Base-by-base conservation (phyloP, 164 flowering plant genomes). In the Malania oleifera region DNA sequence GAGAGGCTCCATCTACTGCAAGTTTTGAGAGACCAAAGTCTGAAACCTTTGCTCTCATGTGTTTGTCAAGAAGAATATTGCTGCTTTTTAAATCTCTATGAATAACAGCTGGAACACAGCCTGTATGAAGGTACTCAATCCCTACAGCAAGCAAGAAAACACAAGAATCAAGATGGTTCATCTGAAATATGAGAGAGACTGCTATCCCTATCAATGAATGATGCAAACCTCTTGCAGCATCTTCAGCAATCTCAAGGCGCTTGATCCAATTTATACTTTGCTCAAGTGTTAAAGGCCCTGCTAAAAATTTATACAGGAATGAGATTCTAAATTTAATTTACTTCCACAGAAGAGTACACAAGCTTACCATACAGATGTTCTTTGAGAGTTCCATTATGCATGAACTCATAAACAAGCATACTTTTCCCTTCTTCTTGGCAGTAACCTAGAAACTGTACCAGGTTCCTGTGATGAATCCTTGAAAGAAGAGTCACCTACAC, bases 171-270 rank as follows among this genome's bases (percentile, higher is more conserved):
- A 41, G 37, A 47, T 15, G 24, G 34, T 55, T 25, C 22, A 28
- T 35, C 37, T 23, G 44, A 18, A 29, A 37, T 24, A 46, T n/a
- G 17, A 4, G 29, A 35, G 24, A 43, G n/a, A 38, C 37, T 54
- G 51, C 38, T 47, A 52, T 44, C 48, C 48, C 48, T 5, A 2
- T n/a, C n/a, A 4, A 2, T 6, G 11, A 52, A 52, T 17, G 12
- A 31, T 18, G 54, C 49, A 43, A 44, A 93, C 99, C 99, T 91
- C 76, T 89, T 17, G 93, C 97, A 66, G 99, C 77, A 82, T 95
- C 99, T 76, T 95, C 97, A 58, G 99, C 99, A 68, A 95, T 83
- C 78, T 95, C 96, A 38, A 95, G 97, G 54, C 99, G 97, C 77
- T 80, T 82, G 66, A 89, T 69, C 99, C 99, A 95, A 66, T 68